phyloP scores from a whole-genome alignment of 345 rosid species.

The Citrus inodora region DNA sequence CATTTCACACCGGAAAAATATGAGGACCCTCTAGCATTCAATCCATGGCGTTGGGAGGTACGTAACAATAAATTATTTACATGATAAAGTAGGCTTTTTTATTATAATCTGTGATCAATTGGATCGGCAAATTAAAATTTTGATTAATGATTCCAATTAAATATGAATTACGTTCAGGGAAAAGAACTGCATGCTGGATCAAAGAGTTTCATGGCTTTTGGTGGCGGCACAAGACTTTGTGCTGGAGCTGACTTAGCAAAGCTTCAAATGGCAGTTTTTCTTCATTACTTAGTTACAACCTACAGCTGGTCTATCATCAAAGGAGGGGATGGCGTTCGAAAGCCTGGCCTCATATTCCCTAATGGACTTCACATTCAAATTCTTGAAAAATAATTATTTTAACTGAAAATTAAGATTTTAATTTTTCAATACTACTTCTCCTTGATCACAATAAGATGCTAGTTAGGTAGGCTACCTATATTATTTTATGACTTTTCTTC shows the following conservation, averaged over 20 bases:
- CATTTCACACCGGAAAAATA: slow-evolving; percentile 17
- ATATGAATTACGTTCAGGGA: not conserved
- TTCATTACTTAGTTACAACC: slow-evolving; percentile 19
- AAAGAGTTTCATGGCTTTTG: slow-evolving; percentile 23
- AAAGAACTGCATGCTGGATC: slow-evolving; percentile 15
- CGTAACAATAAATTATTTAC: not conserved
- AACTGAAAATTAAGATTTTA: too few relatives aligned
- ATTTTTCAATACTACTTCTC: too few relatives aligned
- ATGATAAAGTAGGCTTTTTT: not conserved
- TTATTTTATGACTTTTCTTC: too few relatives aligned
- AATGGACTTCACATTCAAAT: slow-evolving; percentile 13
- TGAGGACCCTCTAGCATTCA: slow-evolving; percentile 18
- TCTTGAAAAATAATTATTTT: not conserved
- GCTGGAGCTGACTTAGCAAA: slow-evolving; percentile 22
- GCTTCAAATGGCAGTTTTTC: slow-evolving; percentile 20
- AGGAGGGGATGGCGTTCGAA: slow-evolving; percentile 7
- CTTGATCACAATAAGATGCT: too few relatives aligned
- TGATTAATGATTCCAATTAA: not conserved
- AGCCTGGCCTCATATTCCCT: slow-evolving; percentile 5
- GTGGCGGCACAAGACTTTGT: slow-evolving; percentile 21
- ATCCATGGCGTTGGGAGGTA: slow-evolving; percentile 35
- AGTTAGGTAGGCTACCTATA: too few relatives aligned
- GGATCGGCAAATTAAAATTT: too few relatives aligned
- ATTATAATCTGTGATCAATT: too few relatives aligned
- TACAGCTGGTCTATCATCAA: slow-evolving; percentile 15